phyloP scores from a whole-genome alignment of 805 yeast genomes.

The Candida koratica region DNA sequence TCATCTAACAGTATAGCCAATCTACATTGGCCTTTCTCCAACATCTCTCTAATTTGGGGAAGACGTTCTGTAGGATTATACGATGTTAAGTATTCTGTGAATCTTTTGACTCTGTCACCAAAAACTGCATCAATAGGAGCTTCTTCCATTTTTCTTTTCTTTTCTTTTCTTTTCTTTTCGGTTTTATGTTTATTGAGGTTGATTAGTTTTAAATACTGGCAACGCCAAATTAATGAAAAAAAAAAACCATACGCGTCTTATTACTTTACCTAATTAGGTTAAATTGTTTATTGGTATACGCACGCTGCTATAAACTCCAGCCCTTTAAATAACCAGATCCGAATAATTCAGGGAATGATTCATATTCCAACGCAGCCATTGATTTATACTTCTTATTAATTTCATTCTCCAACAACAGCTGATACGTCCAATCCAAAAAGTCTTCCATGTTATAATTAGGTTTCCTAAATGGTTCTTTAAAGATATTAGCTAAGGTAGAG shows the following conservation, averaged over 20 bases:
- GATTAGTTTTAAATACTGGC: too few species aligned
- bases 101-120: conserved; percentile 81
- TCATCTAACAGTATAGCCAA: conserved; percentile 80
- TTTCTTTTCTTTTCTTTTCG: background rate
- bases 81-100: conserved; percentile 79
- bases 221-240: conserved; percentile 1
- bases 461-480: conserved; percentile 86
- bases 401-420: conserved; percentile 61
- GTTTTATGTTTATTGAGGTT: too few species aligned
- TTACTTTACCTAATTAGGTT: conserved; percentile 24
- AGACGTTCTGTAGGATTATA: conserved; percentile 48
- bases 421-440: conserved; percentile 87
- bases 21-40: conserved; percentile 61
- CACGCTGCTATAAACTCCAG: conserved; percentile 22
- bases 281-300: conserved; percentile 13
- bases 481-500: conserved; percentile 84
- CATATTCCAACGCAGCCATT: conserved; percentile 76
- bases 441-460: conserved; percentile 87
- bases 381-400: conserved; percentile 60
- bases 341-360: conserved; percentile 43
- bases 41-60: conserved; percentile 68
- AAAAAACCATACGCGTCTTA: conserved; percentile 30
- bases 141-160: conserved; percentile 7
- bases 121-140: conserved; percentile 46
- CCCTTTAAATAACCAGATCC: conserved; percentile 22